A percentile compares a stretch with the other conserved stretches of the same genome.
Conservation (phyloP, 75 land plant species). For the Selaginella moellendorffii region DNA sequence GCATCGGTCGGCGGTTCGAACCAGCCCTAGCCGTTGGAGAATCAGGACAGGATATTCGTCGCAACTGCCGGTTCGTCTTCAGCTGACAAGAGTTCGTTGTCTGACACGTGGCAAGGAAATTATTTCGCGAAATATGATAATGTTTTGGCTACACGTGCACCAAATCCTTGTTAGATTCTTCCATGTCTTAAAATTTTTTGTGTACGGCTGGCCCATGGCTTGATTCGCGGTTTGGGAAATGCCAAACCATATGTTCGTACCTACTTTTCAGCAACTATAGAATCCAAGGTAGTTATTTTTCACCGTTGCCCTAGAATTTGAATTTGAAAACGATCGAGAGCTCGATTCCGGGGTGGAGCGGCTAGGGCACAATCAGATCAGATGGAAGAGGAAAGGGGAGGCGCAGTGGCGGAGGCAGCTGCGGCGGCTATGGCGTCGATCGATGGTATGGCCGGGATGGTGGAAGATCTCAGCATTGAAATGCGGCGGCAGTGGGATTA, state of each 20-base stretch:
- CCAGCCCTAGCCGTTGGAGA: not conserved
- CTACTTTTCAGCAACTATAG: too few species aligned
- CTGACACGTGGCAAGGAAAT: too few species aligned
- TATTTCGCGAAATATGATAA: too few species aligned
- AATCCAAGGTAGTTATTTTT: too few species aligned
- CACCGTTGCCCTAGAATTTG: too few species aligned
- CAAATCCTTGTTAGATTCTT: not conserved
- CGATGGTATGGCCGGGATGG: not conserved
- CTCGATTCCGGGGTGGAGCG: too few species aligned
- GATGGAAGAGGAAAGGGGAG: not conserved
- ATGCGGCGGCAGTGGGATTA: not conserved
- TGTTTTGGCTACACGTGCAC: not conserved
- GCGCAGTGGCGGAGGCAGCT: not conserved
- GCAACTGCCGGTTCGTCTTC: too few species aligned
- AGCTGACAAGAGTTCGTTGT: too few species aligned
- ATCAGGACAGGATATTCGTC: not conserved
- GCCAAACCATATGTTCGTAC: not conserved
- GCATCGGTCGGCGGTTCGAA: not conserved
- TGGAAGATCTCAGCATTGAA: not conserved
- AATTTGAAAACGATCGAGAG: too few species aligned
- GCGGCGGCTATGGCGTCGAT: slow-evolving; percentile 1
- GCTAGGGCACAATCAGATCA: not conserved
- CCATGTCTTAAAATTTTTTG: not conserved
- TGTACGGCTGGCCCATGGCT: not conserved
- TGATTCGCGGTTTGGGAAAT: not conserved